Conservation (phyloP, 148 eudicot species). For the Fagopyrum esculentum region DNA sequence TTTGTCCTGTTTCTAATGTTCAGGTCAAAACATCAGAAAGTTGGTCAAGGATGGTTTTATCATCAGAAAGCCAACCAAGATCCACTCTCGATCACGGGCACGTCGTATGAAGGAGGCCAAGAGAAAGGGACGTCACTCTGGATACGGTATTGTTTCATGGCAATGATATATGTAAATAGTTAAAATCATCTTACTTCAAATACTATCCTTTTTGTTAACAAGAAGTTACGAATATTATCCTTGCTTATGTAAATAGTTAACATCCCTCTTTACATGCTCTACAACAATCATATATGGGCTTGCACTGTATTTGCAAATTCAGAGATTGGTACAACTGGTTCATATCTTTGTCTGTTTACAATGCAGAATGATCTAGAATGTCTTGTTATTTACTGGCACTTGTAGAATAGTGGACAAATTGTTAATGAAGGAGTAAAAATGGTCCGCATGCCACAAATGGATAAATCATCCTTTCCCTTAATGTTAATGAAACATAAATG, state of each 20-base stretch:
- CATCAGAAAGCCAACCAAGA: slow-evolving; percentile 28
- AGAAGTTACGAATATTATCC: no score
- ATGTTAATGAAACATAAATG: not conserved
- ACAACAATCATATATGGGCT: not conserved
- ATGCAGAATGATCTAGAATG: not conserved
- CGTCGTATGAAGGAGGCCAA: slow-evolving; percentile 26
- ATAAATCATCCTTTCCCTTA: not conserved
- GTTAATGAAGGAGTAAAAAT: not conserved
- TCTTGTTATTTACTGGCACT: not conserved
- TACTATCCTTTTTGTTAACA: not conserved
- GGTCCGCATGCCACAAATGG: not conserved
- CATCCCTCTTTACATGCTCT: not conserved
- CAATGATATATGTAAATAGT: not conserved
- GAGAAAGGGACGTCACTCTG: slow-evolving; percentile 38
- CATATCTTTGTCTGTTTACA: not conserved
- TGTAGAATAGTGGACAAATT: not conserved
- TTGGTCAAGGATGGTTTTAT: slow-evolving; percentile 35
- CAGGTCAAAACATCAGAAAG: slow-evolving; percentile 27
- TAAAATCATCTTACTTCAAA: not conserved
- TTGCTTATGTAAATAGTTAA: no score
- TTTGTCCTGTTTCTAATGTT: not conserved
- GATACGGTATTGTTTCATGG: slow-evolving; percentile 19
- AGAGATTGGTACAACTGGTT: not conserved
- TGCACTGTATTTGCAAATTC: not conserved
- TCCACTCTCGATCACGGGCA: slow-evolving; percentile 36